Percentiles rank a stretch among this genome's conserved stretches.
phyloP scores from a whole-genome alignment of 345 rosid species.

The Pistacia vera region DNA sequence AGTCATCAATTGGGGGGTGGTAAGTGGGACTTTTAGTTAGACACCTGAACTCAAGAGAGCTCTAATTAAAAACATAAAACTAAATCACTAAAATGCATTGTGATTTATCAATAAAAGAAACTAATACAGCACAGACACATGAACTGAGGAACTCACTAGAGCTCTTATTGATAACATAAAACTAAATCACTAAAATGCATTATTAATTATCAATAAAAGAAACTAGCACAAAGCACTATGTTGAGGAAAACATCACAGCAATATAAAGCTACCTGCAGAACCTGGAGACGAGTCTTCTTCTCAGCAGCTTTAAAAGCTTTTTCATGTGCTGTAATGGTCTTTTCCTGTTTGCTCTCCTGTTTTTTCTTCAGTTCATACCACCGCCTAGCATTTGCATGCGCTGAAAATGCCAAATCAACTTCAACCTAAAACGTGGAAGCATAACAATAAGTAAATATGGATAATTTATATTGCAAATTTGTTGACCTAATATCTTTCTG shows the following conservation, averaged over 20 bases:
- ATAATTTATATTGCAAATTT: neutral
- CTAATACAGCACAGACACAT: neutral
- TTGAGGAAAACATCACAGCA: constrained; percentile 7
- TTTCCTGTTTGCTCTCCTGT: constrained; percentile 93
- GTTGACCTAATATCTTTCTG: neutral
- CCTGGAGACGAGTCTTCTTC: constrained; percentile 90
- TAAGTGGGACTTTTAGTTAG: neutral
- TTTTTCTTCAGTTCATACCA: constrained; percentile 97
- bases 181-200: neutral
- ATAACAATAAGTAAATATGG: neutral
- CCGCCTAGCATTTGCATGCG: constrained; percentile 91
- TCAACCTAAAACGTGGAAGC: constrained; percentile 60
- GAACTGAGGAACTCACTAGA: neutral
- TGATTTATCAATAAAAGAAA: too few relatives aligned
- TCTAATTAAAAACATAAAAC: neutral
- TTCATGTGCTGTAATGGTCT: constrained; percentile 90
- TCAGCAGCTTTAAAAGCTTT: constrained; percentile 98
- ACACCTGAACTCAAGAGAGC: neutral
- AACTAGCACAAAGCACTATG: neutral
- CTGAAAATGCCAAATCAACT: constrained; percentile 94
- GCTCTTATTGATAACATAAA: neutral
- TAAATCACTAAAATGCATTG: neutral
- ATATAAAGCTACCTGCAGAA: constrained; percentile 66
- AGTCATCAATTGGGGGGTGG: neutral
- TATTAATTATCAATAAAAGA: too few relatives aligned